Percentiles rank a stretch among this genome's conserved stretches.
Conservation (phyloP, 2,329 filamentous ascomycete genomes). For the Penicillium sp. region DNA sequence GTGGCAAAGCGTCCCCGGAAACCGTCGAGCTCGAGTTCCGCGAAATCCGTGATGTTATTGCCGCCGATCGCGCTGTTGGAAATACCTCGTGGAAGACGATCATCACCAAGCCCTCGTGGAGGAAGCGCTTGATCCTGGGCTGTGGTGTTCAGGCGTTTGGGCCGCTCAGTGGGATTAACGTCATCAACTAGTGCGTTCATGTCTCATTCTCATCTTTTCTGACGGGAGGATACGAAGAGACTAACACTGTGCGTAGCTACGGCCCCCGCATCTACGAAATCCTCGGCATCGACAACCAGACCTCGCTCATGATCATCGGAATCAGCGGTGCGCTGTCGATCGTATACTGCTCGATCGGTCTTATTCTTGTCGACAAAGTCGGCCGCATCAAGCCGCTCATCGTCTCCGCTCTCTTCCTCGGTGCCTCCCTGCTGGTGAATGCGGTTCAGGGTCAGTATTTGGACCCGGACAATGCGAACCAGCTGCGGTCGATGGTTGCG, state of each 20-base stretch:
- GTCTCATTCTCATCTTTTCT: neutral
- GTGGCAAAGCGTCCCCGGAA: conserved; percentile 34
- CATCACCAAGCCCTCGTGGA: conserved; percentile 44
- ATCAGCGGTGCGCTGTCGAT: conserved; percentile 57
- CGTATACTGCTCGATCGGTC: conserved; percentile 54
- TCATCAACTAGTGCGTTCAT: conserved; percentile 36
- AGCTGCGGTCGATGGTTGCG: conserved; percentile 51
- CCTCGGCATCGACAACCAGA: conserved; percentile 24
- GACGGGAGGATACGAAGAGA: neutral
- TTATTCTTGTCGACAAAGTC: conserved; percentile 52
- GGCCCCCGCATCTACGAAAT: conserved; percentile 14
- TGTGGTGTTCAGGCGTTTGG: conserved; percentile 56
- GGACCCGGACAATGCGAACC: conserved; percentile 34
- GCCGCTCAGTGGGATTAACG: conserved; percentile 54
- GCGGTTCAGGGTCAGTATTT: conserved; percentile 13
- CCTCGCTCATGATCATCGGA: conserved; percentile 57
- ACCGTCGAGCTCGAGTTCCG: conserved; percentile 48
- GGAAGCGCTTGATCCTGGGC: conserved; percentile 51
- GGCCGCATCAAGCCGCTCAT: conserved; percentile 57
- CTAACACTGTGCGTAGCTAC: conserved; percentile 8
- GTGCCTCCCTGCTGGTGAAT: conserved; percentile 40
- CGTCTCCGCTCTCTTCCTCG: conserved; percentile 44
- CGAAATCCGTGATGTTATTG: conserved; percentile 48
- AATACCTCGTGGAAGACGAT: conserved; percentile 15
- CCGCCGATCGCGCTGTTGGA: conserved; percentile 34